These are phyloP conservation scores for Neurospora sp. DNA, from an alignment of 495 filamentous ascomycete genomes.

Conservation along the genomic window DNA sequence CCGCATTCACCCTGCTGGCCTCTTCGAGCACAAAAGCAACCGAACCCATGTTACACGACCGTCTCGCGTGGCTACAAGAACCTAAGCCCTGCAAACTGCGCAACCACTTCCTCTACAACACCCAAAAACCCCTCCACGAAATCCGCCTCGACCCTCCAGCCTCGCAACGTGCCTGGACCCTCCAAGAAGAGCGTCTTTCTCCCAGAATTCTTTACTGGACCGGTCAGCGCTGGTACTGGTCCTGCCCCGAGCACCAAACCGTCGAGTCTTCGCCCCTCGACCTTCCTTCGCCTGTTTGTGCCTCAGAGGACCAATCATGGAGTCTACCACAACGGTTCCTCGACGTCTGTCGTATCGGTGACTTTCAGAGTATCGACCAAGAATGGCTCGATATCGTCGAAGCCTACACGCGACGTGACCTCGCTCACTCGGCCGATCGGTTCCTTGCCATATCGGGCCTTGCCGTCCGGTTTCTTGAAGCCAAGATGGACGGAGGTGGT, in stretches of 20 bases:
- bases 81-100: conserved; percentile 17
- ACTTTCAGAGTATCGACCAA: conserved; percentile 15
- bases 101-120: conserved; percentile 16
- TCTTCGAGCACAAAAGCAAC: conserved; percentile 24
- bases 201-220: conserved; percentile 24
- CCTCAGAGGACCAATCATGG: background rate
- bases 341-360: conserved; percentile 17
- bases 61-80: conserved; percentile 18
- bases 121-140: conserved; percentile 11
- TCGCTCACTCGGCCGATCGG: conserved; percentile 17
- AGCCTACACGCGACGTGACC: conserved; percentile 21
- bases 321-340: conserved; percentile 21
- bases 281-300: background rate
- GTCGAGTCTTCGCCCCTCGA: conserved; percentile 11
- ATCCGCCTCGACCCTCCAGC: conserved; percentile 18
- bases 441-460: conserved; percentile 25
- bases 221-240: conserved; percentile 24
- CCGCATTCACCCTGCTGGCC: conserved; percentile 21
- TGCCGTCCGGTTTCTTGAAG: conserved; percentile 22
- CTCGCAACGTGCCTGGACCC: conserved; percentile 20
- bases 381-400: conserved; percentile 28
- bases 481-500: conserved; percentile 13
- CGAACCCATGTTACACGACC: conserved; percentile 12
- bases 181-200: conserved; percentile 25
- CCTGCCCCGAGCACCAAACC: conserved; percentile 18